phyloP scores from a whole-genome alignment of 805 yeast genomes.

The Metschnikowia noctiluminum region DNA sequence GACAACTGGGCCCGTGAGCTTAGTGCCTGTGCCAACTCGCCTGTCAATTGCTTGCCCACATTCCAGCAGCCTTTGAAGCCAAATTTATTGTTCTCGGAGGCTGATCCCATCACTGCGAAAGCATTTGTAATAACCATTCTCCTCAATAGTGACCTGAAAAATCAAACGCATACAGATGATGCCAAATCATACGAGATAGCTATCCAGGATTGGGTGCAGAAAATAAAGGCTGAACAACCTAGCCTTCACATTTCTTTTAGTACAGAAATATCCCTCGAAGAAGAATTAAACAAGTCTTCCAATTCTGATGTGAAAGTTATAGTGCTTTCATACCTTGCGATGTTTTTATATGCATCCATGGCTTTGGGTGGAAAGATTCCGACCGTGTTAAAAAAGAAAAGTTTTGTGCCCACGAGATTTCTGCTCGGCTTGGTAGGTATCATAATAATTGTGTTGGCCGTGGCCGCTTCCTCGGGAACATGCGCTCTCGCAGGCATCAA shows the following conservation, averaged over 20 bases:
- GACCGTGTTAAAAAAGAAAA: constrained; percentile 25
- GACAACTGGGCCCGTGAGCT: constrained; percentile 55
- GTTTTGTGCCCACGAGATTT: constrained; percentile 55
- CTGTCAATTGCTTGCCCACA: constrained; percentile 84
- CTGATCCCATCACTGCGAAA: constrained; percentile 52
- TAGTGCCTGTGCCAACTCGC: constrained; percentile 64
- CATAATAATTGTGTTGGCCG: constrained; percentile 74
- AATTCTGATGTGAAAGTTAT: constrained; percentile 75
- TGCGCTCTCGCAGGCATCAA: constrained; percentile 74
- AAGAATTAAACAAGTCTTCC: constrained; percentile 78
- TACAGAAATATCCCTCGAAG: constrained; percentile 79
- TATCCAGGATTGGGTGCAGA: constrained; percentile 53
- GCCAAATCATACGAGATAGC: constrained; percentile 67
- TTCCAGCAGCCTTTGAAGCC: constrained; percentile 88
- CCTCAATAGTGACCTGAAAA: constrained; percentile 49
- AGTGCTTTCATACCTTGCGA: constrained; percentile 68
- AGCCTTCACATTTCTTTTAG: constrained; percentile 69
- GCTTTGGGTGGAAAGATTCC: constrained; percentile 68
- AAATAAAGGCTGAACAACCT: constrained; percentile 45
- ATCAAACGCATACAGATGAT: constrained; percentile 34
- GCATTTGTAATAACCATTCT: constrained; percentile 79
- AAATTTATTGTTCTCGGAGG: constrained; percentile 56
- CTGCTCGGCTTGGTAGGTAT: constrained; percentile 84
- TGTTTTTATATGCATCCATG: constrained; percentile 86
- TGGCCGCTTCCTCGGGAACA: constrained; percentile 76